phyloP scores from a whole-genome alignment of 306 rosid species.

The Comarum palustre region DNA sequence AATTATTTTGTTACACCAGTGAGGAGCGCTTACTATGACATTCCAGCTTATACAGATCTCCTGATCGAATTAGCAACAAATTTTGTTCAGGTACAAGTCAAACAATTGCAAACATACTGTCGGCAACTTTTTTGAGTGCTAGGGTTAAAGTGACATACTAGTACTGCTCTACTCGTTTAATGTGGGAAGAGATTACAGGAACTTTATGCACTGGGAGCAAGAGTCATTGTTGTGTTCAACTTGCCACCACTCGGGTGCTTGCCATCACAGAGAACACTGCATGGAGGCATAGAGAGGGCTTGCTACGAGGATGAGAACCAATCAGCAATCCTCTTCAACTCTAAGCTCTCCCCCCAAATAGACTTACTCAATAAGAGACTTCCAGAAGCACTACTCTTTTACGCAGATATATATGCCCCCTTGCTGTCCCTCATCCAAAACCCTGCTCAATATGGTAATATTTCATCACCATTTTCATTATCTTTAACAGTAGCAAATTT shows the following conservation, averaged over 20 bases:
- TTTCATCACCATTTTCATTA: background rate
- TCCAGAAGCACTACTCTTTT: slow-evolving; percentile 51
- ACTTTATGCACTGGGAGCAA: slow-evolving; percentile 57
- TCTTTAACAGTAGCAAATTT: background rate
- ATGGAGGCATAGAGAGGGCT: slow-evolving; percentile 38
- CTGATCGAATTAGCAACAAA: slow-evolving; percentile 46
- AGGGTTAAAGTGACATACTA: background rate
- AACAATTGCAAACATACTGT: background rate
- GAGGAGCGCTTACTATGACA: slow-evolving; percentile 36
- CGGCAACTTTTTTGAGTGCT: background rate
- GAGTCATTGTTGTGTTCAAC: slow-evolving; percentile 53
- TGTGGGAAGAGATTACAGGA: slow-evolving; percentile 32
- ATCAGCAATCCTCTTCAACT: slow-evolving; percentile 60
- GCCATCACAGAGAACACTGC: slow-evolving; percentile 57
- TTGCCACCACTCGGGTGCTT: slow-evolving; percentile 59
- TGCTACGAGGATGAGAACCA: slow-evolving; percentile 48
- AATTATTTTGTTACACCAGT: slow-evolving; percentile 37
- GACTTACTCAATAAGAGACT: slow-evolving; percentile 26
- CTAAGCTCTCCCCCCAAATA: slow-evolving; percentile 40
- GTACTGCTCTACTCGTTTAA: background rate
- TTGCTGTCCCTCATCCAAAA: slow-evolving; percentile 37
- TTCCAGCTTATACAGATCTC: slow-evolving; percentile 50
- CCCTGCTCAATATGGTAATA: slow-evolving; percentile 47
- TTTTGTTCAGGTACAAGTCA: slow-evolving; percentile 43
- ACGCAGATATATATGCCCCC: slow-evolving; percentile 47